Percentiles rank a stretch among this genome's conserved stretches.
These are phyloP conservation scores for Neurospora sp. DNA, from an alignment of 2,329 filamentous ascomycete genomes.

Conservation along the genomic window DNA sequence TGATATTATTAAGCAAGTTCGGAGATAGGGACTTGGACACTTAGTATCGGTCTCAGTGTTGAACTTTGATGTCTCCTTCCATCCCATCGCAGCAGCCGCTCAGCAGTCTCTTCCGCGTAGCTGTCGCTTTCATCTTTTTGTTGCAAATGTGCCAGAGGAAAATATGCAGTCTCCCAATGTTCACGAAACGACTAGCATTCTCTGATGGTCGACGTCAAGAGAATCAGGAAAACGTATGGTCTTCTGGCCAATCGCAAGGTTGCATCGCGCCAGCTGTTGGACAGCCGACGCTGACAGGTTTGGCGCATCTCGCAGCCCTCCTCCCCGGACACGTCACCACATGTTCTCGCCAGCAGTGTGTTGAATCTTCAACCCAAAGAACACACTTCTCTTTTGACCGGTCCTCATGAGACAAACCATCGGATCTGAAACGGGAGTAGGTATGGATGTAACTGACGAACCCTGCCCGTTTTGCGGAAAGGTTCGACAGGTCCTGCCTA, in stretches of 20 bases:
- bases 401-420: neutral
- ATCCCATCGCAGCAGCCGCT: too few relatives aligned
- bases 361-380: neutral
- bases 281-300: neutral
- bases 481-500: neutral
- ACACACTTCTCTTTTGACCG: neutral
- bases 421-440: neutral
- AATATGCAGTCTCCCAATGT: too few relatives aligned
- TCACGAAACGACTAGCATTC: too few relatives aligned
- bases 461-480: neutral
- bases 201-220: neutral
- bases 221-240: too few relatives aligned
- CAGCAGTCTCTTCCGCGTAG: too few relatives aligned
- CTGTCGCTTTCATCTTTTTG: too few relatives aligned
- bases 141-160: too few relatives aligned
- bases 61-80: neutral
- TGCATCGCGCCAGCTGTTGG: neutral
- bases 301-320: neutral
- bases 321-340: neutral
- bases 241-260: neutral
- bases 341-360: neutral
- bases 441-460: neutral
- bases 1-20: neutral
- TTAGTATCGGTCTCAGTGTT: neutral
- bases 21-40: neutral